phyloP scores from a whole-genome alignment of 1,139 yeast genomes.

The Candida sanyaensis region DNA sequence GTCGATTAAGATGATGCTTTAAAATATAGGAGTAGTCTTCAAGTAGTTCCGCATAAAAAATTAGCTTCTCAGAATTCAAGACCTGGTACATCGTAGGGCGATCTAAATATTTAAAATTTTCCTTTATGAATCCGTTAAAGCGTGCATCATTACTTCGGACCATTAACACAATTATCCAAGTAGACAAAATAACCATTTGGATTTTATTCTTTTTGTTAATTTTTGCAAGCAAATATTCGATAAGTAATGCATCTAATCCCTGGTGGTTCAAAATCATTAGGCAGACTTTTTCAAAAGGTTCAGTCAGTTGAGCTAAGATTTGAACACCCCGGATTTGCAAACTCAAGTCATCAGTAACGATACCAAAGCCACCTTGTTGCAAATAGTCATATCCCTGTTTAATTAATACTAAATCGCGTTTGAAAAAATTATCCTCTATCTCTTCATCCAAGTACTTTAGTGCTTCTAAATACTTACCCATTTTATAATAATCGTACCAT shows the following conservation, averaged over 20 bases:
- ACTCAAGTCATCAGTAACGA: constrained; percentile 23
- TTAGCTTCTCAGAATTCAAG: constrained; percentile 64
- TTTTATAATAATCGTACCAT: constrained; percentile 71
- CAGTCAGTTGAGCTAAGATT: constrained; percentile 62
- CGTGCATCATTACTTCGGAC: constrained; percentile 19
- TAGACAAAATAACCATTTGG: constrained; percentile 64
- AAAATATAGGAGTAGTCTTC: constrained; percentile 72
- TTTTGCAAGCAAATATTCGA: constrained; percentile 59
- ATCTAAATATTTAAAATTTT: constrained; percentile 55
- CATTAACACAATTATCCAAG: constrained; percentile 78
- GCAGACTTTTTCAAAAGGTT: constrained; percentile 73
- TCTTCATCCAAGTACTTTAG: constrained; percentile 43
- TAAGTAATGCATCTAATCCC: constrained; percentile 37
- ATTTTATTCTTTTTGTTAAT: constrained; percentile 43
- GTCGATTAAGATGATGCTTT: constrained; percentile 64
- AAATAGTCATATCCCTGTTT: constrained; percentile 65
- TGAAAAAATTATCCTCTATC: constrained; percentile 29
- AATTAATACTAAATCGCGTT: constrained; percentile 55
- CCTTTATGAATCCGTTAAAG: constrained; percentile 54
- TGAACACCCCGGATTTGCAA: constrained; percentile 58
- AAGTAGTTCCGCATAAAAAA: constrained; percentile 68
- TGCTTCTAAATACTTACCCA: constrained; percentile 70
- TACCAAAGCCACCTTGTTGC: constrained; percentile 45
- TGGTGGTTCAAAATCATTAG: constrained; percentile 55
- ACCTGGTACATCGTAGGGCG: constrained; percentile 71